phyloP scores from a whole-genome alignment of 1,139 yeast genomes.

The Geotrichum histeridarum region DNA sequence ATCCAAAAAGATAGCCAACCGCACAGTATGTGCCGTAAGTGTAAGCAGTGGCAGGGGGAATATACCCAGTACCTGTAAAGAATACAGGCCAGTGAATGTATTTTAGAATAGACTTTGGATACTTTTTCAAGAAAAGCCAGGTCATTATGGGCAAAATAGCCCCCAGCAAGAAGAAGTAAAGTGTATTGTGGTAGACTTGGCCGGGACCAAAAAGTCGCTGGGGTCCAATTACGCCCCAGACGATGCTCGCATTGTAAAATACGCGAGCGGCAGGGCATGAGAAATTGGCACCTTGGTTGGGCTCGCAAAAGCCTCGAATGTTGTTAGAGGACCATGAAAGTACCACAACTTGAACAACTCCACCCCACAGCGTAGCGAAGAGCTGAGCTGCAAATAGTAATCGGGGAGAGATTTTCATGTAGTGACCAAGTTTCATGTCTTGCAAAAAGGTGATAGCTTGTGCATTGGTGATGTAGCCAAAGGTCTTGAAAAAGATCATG shows the following conservation, averaged over 20 bases:
- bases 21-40: conserved; percentile 47
- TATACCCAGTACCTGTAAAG: conserved; percentile 46
- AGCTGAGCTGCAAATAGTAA: conserved; percentile 53
- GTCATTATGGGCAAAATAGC: conserved; percentile 42
- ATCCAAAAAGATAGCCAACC: conserved; percentile 51
- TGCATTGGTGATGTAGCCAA: conserved; percentile 54
- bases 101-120: conserved; percentile 47
- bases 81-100: conserved; percentile 48
- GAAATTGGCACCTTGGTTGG: conserved; percentile 43
- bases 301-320: conserved; percentile 48
- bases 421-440: conserved; percentile 62
- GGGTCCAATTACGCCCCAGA: conserved; percentile 68
- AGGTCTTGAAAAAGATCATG: conserved; percentile 56
- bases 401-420: conserved; percentile 58
- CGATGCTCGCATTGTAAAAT: conserved; percentile 52
- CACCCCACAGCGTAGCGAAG: conserved; percentile 38
- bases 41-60: conserved; percentile 54
- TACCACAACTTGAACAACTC: conserved; percentile 40
- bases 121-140: conserved; percentile 47
- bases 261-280: conserved; percentile 49
- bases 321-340: conserved; percentile 45
- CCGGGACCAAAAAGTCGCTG: conserved; percentile 43
- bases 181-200: conserved; percentile 39
- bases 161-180: conserved; percentile 47
- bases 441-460: conserved; percentile 54